These are phyloP conservation scores for Aspergillus nanangensis DNA, from an alignment of 495 filamentous ascomycete species.

Conservation along the genomic window DNA sequence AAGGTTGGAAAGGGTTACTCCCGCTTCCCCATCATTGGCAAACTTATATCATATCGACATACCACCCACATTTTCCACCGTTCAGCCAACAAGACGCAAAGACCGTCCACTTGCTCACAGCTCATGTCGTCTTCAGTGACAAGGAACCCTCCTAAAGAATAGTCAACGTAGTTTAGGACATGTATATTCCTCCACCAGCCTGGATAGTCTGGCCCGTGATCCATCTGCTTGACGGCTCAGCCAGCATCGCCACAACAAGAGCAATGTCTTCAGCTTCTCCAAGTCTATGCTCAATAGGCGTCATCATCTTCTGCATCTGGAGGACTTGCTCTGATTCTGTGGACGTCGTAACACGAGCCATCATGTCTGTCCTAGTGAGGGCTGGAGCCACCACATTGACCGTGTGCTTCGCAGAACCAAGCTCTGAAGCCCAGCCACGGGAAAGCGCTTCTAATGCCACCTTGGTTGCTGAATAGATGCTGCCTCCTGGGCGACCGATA, in stretches of 20 bases:
- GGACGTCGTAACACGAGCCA: slow-evolving; percentile 30
- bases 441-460: slow-evolving; percentile 44
- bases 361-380: slow-evolving; percentile 34
- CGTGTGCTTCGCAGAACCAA: slow-evolving; percentile 36
- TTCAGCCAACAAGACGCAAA: too few species aligned
- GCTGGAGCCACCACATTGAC: slow-evolving; percentile 42
- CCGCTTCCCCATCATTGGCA: too few species aligned
- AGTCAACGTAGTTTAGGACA: too few species aligned
- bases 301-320: slow-evolving; percentile 30
- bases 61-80: too few species aligned
- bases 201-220: slow-evolving; percentile 54
- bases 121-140: too few species aligned
- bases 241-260: slow-evolving; percentile 47
- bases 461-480: slow-evolving; percentile 41
- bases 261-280: slow-evolving; percentile 58
- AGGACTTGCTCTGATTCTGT: slow-evolving; percentile 26
- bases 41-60: too few species aligned
- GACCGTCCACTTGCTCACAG: too few species aligned
- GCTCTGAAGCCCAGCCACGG: slow-evolving; percentile 36
- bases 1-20: too few species aligned
- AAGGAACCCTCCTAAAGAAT: too few species aligned
- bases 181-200: slow-evolving; percentile 60
- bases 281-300: slow-evolving; percentile 40
- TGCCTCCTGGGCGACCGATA: slow-evolving; percentile 26
- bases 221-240: slow-evolving; percentile 46